Base-by-base conservation (phyloP, 164 flowering plant species). In the Euptelea pleiosperma region DNA sequence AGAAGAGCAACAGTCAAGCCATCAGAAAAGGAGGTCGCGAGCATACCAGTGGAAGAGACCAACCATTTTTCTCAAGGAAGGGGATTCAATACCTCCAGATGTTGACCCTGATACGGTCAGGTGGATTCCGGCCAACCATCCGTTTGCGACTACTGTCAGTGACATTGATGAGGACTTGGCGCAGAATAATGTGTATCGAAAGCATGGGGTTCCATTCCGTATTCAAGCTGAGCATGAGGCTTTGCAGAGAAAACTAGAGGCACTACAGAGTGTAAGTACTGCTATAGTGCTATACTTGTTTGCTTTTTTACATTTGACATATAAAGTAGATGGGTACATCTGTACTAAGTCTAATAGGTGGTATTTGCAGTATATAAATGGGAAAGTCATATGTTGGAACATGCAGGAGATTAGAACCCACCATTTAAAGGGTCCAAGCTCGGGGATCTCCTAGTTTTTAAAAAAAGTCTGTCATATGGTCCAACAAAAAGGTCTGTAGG, bases 31-130 rank as follows among this genome's bases (percentile, higher is more conserved):
- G 72, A 84, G 99, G 64, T 87, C 96, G 37, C 84, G 95, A 49
- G 99, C 99, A 33, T 93, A 93, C 62, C 91, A 93, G 71, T 93
- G 99, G 99, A 93, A 88, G 79, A 82, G 99, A 66, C 99, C 99
- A 1, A 86, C 86, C 7, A 62, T 85, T 7, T 90, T 87, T 65
- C 82, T 93, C 19, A 90, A 82, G 71, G 99, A 93, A 81, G 99
- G 97, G 48, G 99, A 93, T 57, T 52, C 82, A 2, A 48, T 93
- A 47, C 99, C 99, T 26, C 84, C 94, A 25, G 92, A 88, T 78
- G 95, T 93, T 57, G 97, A 93, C 70, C 97, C 99, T 67, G 97
- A 93, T 54, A 86, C 91, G 28, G 69, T 93, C 25, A 79, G 99
- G 67, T 93, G 99, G 99, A 93, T 93, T 70, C 97, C 99, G 30